A percentile compares a stretch with the other conserved stretches of the same genome.
Conservation (phyloP, 345 rosid genomes). For the Rhodomyrtus tomentosa region DNA sequence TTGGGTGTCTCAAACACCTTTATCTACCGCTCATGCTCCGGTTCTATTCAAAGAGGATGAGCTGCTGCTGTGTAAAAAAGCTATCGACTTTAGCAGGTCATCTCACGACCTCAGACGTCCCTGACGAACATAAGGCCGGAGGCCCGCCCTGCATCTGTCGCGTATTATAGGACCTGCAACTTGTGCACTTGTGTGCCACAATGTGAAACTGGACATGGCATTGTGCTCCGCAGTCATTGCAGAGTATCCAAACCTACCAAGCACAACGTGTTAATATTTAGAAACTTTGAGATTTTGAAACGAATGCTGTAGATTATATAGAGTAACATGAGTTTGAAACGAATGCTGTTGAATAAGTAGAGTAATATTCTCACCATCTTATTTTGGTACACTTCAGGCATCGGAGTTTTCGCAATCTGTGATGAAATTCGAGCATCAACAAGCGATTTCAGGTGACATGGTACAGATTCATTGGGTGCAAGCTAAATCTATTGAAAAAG, state of each 20-base stretch:
- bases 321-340: not conserved
- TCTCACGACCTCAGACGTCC: slow-evolving; percentile 34
- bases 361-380: slow-evolving; percentile 38
- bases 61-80: not conserved
- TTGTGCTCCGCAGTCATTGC: slow-evolving; percentile 72
- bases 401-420: slow-evolving; percentile 71
- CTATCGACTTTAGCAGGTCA: slow-evolving; percentile 3
- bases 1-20: not conserved
- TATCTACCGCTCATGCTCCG: not conserved
- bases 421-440: not conserved
- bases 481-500: not conserved
- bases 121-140: slow-evolving; percentile 40
- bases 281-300: not conserved
- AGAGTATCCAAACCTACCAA: slow-evolving; percentile 71
- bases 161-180: slow-evolving; percentile 70
- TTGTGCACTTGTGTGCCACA: slow-evolving; percentile 58
- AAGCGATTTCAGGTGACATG: not conserved
- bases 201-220: slow-evolving; percentile 56
- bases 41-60: not conserved
- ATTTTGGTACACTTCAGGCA: slow-evolving; percentile 58
- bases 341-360: not conserved
- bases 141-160: slow-evolving; percentile 49
- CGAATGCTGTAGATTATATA: not conserved
- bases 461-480: not conserved
- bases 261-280: not conserved